Percentiles rank a stretch among this genome's conserved stretches.
These are phyloP conservation scores for Phytophthora ohioensis DNA, from an alignment of 352 stramenopile genomes.

Conservation along the genomic window DNA sequence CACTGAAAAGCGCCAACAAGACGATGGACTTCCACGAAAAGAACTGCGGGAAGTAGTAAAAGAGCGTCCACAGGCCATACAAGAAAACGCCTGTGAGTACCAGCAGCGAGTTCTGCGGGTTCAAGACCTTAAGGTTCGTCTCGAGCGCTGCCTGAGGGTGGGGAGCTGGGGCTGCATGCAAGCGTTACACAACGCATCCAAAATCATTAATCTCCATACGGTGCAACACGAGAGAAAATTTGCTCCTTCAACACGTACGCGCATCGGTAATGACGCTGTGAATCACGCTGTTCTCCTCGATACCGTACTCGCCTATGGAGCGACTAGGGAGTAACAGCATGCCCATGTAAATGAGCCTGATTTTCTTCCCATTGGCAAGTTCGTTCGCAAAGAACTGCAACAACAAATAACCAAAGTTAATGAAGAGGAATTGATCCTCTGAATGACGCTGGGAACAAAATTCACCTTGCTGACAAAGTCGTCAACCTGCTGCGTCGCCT, in stretches of 20 bases:
- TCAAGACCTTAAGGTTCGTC: conserved; percentile 63
- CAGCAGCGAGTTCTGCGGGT: conserved; percentile 68
- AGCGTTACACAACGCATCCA: conserved; percentile 18
- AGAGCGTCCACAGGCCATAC: conserved; percentile 81
- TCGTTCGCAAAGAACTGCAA: conserved; percentile 74
- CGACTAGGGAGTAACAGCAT: conserved; percentile 74
- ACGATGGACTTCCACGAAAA: conserved; percentile 81
- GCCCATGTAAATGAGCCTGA: conserved; percentile 85
- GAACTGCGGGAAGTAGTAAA: conserved; percentile 82
- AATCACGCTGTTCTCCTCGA: conserved; percentile 80
- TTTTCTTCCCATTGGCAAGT: conserved; percentile 60
- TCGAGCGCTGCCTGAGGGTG: conserved; percentile 55
- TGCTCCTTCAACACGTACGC: conserved; percentile 48
- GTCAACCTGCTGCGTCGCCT: conserved; percentile 69
- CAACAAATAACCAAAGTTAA: not conserved
- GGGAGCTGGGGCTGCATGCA: conserved; percentile 44
- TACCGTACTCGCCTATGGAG: conserved; percentile 81
- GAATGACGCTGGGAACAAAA: too few species aligned
- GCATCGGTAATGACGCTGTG: conserved; percentile 79
- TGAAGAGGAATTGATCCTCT: not conserved
- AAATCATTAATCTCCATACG: conserved; percentile 27
- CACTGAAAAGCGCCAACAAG: conserved; percentile 72
- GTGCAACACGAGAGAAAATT: conserved; percentile 18
- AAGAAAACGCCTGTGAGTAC: conserved; percentile 69
- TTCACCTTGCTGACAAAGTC: conserved; percentile 60